phyloP scores from a whole-genome alignment of 495 filamentous ascomycete genomes.

The Xylaria grammica region DNA sequence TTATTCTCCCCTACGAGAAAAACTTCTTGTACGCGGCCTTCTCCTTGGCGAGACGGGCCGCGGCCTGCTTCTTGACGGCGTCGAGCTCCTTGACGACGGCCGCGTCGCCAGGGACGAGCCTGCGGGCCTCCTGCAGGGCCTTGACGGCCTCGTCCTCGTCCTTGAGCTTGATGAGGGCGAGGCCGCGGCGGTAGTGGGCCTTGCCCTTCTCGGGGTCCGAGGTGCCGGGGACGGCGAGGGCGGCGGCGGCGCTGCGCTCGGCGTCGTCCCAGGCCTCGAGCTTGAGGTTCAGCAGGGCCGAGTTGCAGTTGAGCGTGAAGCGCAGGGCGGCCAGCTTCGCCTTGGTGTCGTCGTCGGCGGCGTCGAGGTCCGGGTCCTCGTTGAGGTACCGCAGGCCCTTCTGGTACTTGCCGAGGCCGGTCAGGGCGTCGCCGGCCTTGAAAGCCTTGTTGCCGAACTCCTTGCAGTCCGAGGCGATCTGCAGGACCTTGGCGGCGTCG shows the following conservation, averaged over 20 bases:
- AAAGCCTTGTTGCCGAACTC: conserved; percentile 91
- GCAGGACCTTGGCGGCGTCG: conserved; percentile 68
- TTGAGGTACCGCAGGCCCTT: conserved; percentile 95
- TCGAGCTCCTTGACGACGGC: conserved; percentile 76
- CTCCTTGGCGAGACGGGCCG: conserved; percentile 79
- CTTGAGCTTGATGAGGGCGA: conserved; percentile 73
- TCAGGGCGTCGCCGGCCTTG: conserved; percentile 71
- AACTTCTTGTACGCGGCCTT: conserved; percentile 89
- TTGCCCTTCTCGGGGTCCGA: conserved; percentile 84
- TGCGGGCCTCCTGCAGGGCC: conserved; percentile 77
- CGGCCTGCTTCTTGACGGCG: conserved; percentile 74
- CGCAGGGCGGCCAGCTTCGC: conserved; percentile 72
- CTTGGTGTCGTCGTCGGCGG: conserved; percentile 69
- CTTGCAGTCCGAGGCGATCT: conserved; percentile 88
- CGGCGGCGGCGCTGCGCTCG: conserved; percentile 70
- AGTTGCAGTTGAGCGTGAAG: conserved; percentile 79
- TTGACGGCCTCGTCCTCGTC: conserved; percentile 84
- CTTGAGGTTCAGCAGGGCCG: conserved; percentile 81
- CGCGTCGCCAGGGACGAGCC: conserved; percentile 76
- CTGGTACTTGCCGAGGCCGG: conserved; percentile 92
- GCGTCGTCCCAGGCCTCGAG: conserved; percentile 72
- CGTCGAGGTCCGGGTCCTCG: conserved; percentile 78
- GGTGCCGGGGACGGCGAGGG: conserved; percentile 68
- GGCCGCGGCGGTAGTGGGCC: conserved; percentile 80
- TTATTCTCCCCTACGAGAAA: conserved; percentile 55